phyloP scores from a whole-genome alignment of 306 rosid genomes.

The Calophaca sinica region DNA sequence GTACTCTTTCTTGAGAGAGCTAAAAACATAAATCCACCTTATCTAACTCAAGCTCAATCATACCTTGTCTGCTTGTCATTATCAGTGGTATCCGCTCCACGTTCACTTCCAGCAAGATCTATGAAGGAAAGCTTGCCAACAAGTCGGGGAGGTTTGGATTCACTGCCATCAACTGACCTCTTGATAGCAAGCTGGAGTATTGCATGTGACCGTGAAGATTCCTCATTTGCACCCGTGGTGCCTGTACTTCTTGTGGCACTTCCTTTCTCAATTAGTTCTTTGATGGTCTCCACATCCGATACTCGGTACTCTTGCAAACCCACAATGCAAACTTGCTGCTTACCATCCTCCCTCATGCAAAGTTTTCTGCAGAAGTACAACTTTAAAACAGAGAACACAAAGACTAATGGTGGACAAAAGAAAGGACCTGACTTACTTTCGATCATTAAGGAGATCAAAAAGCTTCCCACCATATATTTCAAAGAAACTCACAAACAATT shows the following conservation, averaged over 20 bases:
- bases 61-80: slow-evolving; percentile 98
- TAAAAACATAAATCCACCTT: slow-evolving; percentile 17
- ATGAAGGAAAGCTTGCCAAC: slow-evolving; percentile 98
- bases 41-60: slow-evolving; percentile 32
- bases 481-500: slow-evolving; percentile 94
- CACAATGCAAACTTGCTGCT: slow-evolving; percentile 96
- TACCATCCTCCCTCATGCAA: slow-evolving; percentile 99
- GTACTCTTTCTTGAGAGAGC: slow-evolving; percentile 16
- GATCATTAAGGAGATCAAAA: slow-evolving; percentile 93
- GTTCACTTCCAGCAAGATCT: slow-evolving; percentile 99
- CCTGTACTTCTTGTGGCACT: slow-evolving; percentile 95
- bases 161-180: slow-evolving; percentile 82
- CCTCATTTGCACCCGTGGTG: slow-evolving; percentile 98
- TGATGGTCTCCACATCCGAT: slow-evolving; percentile 92
- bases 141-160: slow-evolving; percentile 86
- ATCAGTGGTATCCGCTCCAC: slow-evolving; percentile 99
- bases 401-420: slow-evolving; percentile 23
- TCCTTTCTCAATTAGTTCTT: slow-evolving; percentile 94
- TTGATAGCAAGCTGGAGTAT: slow-evolving; percentile 98
- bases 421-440: slow-evolving; percentile 69
- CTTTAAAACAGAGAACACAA: slow-evolving; percentile 40
- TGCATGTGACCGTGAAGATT: slow-evolving; percentile 99
- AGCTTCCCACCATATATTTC: slow-evolving; percentile 99
- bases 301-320: slow-evolving; percentile 97
- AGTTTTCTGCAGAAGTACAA: slow-evolving; percentile 75